These are phyloP conservation scores for Dendrobium officinale DNA, from an alignment of 106 monocot species.

Conservation along the genomic window DNA sequence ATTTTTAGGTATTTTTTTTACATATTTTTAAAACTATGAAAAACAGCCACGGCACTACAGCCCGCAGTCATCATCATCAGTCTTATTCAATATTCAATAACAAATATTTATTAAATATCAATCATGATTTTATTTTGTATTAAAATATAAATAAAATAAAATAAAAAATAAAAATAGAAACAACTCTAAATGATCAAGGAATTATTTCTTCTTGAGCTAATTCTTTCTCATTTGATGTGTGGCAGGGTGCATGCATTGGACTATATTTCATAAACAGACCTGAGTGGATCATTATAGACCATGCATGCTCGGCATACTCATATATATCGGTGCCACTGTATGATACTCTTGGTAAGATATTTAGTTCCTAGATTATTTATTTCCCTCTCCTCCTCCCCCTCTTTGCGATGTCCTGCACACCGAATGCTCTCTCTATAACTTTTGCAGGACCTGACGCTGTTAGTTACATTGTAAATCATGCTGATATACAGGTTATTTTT, in stretches of 20 bases:
- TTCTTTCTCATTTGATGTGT: conserved; percentile 6
- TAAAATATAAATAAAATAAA: no score
- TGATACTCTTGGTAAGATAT: conserved; percentile 82
- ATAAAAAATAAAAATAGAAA: no score
- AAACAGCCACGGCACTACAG: no score
- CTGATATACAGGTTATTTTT: conserved; percentile 69
- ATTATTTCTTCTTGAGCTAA: not conserved
- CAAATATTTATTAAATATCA: no score
- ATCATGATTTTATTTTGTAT: no score
- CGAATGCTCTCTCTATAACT: not conserved
- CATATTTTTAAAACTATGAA: no score
- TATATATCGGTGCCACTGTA: conserved; percentile 89
- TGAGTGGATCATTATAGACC: conserved; percentile 93
- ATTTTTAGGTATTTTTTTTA: no score
- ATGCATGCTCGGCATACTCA: conserved; percentile 93
- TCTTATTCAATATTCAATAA: no score
- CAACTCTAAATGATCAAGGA: no score
- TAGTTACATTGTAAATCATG: conserved; percentile 81
- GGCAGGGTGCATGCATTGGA: conserved; percentile 78
- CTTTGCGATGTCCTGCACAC: not conserved
- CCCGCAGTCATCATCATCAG: no score
- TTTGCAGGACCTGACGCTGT: conserved; percentile 94
- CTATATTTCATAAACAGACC: conserved; percentile 93
- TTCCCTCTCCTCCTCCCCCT: not conserved
- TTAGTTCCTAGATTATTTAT: not conserved